Percentiles rank a stretch among this genome's conserved stretches.
Evolutionary conservation across 345 rosid genomes (phyloP).

Genomic region (Xanthoceras sorbifolium): DNA sequence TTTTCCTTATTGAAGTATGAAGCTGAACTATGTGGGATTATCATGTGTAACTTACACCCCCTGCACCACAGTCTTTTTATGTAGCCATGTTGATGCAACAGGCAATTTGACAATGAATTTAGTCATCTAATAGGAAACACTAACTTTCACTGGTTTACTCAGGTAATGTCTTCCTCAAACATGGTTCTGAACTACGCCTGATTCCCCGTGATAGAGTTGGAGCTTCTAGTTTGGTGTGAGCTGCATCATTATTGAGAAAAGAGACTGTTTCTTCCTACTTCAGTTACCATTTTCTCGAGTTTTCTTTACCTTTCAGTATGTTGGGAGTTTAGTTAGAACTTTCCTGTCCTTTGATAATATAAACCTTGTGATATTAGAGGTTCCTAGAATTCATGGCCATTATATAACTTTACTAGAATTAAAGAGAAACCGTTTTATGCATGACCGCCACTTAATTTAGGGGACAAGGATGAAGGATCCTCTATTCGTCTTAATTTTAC

Average conservation of each 20-base stretch:
- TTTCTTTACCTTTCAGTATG: background rate
- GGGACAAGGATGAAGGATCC: background rate
- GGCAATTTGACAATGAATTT: background rate
- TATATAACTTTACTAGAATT: background rate
- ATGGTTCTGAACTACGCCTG: conserved; percentile 91
- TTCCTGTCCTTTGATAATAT: background rate
- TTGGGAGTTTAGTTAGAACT: background rate
- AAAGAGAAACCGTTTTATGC: background rate
- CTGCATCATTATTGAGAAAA: conserved; percentile 2
- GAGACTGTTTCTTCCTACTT: background rate
- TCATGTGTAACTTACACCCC: background rate
- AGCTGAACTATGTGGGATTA: background rate
- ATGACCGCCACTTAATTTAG: background rate
- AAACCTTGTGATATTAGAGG: background rate
- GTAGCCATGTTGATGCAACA: background rate
- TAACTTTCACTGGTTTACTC: conserved; percentile 19
- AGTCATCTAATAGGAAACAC: background rate
- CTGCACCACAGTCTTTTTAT: background rate
- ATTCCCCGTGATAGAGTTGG: conserved; percentile 98
- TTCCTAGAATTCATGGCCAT: background rate
- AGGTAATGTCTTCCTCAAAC: conserved; percentile 97
- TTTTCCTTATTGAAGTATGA: background rate
- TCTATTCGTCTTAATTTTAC: too few species aligned
- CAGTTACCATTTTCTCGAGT: background rate
- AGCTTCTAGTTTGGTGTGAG: conserved; percentile 31